Percentiles rank a stretch among this genome's conserved stretches.
Conservation (phyloP, 2,329 filamentous ascomycete genomes). For the Acrodontium crateriforme region DNA sequence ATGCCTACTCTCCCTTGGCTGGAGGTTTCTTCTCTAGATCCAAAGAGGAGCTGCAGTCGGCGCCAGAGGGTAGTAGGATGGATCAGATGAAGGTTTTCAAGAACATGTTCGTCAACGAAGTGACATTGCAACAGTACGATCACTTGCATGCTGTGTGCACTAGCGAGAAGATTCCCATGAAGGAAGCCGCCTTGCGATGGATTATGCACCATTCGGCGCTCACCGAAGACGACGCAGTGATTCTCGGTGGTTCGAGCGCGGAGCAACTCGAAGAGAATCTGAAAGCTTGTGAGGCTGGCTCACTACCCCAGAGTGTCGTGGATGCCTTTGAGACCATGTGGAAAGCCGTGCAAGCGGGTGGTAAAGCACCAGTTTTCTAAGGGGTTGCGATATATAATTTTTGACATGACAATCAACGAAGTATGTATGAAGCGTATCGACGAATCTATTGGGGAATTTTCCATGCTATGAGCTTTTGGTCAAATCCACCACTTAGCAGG, state of each 20-base stretch:
- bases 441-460: slow-evolving; percentile 9
- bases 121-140: slow-evolving; percentile 31
- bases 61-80: slow-evolving; percentile 12
- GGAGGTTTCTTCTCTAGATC: slow-evolving; percentile 27
- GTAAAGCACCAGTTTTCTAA: slow-evolving; percentile 8
- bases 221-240: slow-evolving; percentile 23
- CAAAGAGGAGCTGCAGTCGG: slow-evolving; percentile 22
- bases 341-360: slow-evolving; percentile 7
- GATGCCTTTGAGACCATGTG: slow-evolving; percentile 11
- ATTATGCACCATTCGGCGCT: slow-evolving; percentile 31
- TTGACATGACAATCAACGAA: neutral
- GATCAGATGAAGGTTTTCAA: slow-evolving; percentile 21
- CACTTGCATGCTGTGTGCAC: slow-evolving; percentile 20
- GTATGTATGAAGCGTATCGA: neutral
- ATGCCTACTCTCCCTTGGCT: slow-evolving; percentile 25
- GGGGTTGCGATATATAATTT: slow-evolving; percentile 9
- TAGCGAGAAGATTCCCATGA: slow-evolving; percentile 27
- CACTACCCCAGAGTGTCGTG: slow-evolving; percentile 13
- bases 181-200: slow-evolving; percentile 34
- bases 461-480: slow-evolving; percentile 48
- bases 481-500: slow-evolving; percentile 50
- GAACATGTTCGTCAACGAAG: slow-evolving; percentile 29
- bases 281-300: slow-evolving; percentile 13
- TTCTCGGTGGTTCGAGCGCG: slow-evolving; percentile 24
- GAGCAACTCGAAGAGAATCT: slow-evolving; percentile 22